A percentile compares a stretch with the other conserved stretches of the same genome.
These are phyloP conservation scores for Apiotrichum veenhuisii DNA, from an alignment of 1,284 basidiomycete species.

Conservation along the genomic window DNA sequence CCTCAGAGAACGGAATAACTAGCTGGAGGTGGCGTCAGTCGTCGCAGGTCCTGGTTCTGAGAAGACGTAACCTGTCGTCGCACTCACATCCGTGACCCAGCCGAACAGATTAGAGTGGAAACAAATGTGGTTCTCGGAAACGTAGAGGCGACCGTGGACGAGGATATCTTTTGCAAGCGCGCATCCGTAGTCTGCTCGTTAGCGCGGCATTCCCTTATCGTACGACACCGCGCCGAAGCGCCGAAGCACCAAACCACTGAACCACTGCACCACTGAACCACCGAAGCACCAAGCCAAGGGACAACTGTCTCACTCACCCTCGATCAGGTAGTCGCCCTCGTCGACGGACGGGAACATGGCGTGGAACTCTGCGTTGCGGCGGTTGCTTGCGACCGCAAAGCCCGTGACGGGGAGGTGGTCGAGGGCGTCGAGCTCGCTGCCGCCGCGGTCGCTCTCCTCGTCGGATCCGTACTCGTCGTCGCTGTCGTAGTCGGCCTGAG, in stretches of 20 bases:
- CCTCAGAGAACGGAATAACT: slow-evolving; percentile 85
- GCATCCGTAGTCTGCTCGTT: slow-evolving; percentile 82
- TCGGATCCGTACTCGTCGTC: slow-evolving; percentile 48
- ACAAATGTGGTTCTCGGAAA: slow-evolving; percentile 96
- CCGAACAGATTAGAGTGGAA: slow-evolving; percentile 99
- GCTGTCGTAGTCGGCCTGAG: slow-evolving; percentile 16
- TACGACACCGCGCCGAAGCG: background rate
- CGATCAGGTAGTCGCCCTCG: slow-evolving; percentile 96
- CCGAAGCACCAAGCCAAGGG: too few relatives aligned
- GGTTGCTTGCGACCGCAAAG: slow-evolving; percentile 94
- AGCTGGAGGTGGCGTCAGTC: slow-evolving; percentile 56
- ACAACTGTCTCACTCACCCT: too few relatives aligned
- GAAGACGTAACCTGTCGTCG: slow-evolving; percentile 26
- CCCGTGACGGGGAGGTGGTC: slow-evolving; percentile 72
- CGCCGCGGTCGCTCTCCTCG: slow-evolving; percentile 55
- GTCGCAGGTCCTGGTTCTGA: background rate
- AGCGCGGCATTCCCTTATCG: slow-evolving; percentile 12
- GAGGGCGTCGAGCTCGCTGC: slow-evolving; percentile 40
- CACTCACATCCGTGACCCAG: slow-evolving; percentile 94
- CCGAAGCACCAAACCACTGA: too few relatives aligned
- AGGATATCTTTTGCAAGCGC: slow-evolving; percentile 93
- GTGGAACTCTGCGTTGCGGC: slow-evolving; percentile 94
- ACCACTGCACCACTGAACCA: too few relatives aligned
- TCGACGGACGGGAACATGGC: slow-evolving; percentile 82
- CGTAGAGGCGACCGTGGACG: slow-evolving; percentile 91